These are phyloP conservation scores for Gossypium lobatum DNA, from an alignment of 441 rosid species.

Conservation along the genomic window DNA sequence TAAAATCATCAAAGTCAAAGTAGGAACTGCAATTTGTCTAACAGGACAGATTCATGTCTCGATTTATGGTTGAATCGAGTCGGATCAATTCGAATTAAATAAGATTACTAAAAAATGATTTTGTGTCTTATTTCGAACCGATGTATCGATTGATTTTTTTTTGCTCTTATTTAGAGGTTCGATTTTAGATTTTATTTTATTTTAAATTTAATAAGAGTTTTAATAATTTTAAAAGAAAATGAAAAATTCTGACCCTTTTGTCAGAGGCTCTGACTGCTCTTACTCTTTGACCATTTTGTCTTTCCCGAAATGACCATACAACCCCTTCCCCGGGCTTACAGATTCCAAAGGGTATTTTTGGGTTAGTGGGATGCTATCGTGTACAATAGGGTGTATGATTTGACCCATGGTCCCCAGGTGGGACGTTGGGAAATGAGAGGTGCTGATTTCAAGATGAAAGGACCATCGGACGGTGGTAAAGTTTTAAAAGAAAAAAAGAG, in stretches of 20 bases:
- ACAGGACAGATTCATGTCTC: slow-evolving; percentile 31
- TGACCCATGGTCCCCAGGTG: not conserved
- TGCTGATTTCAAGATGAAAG: slow-evolving; percentile 29
- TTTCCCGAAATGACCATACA: slow-evolving; percentile 11
- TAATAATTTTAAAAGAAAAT: not conserved
- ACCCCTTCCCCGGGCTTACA: not conserved
- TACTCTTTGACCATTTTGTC: slow-evolving; percentile 25
- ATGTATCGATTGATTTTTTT: too few relatives aligned
- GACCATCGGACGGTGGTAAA: slow-evolving; percentile 19
- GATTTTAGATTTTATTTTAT: too few relatives aligned
- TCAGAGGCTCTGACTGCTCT: slow-evolving; percentile 16
- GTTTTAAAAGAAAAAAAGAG: not conserved
- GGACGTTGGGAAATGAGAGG: slow-evolving; percentile 19
- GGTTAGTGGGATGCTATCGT: not conserved
- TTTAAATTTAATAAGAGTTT: too few relatives aligned
- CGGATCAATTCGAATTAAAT: too few relatives aligned
- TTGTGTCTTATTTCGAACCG: too few relatives aligned
- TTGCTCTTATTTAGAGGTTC: too few relatives aligned
- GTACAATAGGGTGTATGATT: not conserved
- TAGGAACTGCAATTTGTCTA: slow-evolving; percentile 20
- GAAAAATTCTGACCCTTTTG: not conserved
- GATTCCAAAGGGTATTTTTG: not conserved
- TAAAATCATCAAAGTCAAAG: slow-evolving; percentile 26
- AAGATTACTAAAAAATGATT: too few relatives aligned
- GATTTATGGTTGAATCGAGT: too few relatives aligned